A percentile compares a stretch with the other conserved stretches of the same genome.
phyloP scores from a whole-genome alignment of 2,329 filamentous ascomycete genomes.

The Emergomyces orientalis region DNA sequence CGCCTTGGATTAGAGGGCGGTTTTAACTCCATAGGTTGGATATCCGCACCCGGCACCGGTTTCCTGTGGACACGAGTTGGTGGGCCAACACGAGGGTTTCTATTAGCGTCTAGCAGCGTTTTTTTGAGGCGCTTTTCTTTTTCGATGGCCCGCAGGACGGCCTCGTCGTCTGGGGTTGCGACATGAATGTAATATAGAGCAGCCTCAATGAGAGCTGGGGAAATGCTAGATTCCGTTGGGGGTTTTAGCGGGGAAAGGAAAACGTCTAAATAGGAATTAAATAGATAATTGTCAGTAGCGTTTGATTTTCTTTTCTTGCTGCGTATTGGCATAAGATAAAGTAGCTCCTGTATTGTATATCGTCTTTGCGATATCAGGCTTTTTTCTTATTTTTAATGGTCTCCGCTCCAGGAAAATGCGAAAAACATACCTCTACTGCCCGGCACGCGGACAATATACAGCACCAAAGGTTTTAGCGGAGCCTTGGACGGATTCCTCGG shows the following conservation, averaged over 20 bases:
- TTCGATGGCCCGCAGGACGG: conserved; percentile 32
- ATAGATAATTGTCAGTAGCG: background rate
- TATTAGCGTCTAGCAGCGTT: conserved; percentile 17
- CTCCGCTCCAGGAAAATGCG: conserved; percentile 1
- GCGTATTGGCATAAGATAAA: too few species aligned
- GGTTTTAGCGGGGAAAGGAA: conserved; percentile 89
- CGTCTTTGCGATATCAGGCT: conserved; percentile 11
- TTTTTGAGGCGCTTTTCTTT: conserved; percentile 21
- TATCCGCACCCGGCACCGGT: conserved; percentile 24
- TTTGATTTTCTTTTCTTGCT: background rate
- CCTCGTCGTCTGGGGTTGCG: conserved; percentile 51
- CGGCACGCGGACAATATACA: conserved; percentile 91
- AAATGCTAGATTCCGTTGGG: conserved; percentile 70
- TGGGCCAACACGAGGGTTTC: conserved; percentile 17
- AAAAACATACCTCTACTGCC: conserved; percentile 64
- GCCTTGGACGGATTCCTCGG: conserved; percentile 65
- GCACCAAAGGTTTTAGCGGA: conserved; percentile 60
- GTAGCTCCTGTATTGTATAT: background rate
- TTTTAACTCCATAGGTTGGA: background rate
- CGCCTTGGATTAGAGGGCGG: background rate
- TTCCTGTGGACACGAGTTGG: conserved; percentile 34
- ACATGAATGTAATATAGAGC: conserved; percentile 90
- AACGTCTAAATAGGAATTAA: conserved; percentile 53
- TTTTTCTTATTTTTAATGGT: background rate
- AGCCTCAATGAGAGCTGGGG: conserved; percentile 72